Evolutionary conservation across 768 basidiomycete genomes (phyloP).

Genomic region (Lactarius hatsudake): DNA sequence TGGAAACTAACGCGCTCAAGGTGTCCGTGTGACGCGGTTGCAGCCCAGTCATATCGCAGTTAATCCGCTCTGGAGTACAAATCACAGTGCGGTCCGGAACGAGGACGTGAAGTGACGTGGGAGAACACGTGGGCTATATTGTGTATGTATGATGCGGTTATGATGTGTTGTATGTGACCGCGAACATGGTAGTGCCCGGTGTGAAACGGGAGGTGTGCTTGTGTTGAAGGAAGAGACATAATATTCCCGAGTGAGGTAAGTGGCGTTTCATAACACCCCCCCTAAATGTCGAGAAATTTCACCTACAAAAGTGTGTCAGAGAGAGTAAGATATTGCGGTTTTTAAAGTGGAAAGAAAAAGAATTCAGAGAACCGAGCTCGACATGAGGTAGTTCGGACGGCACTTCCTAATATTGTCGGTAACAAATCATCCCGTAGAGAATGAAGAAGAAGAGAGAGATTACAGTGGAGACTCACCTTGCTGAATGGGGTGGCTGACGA

Average conservation of each 20-base stretch:
- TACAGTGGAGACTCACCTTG: not conserved
- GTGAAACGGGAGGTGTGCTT: not conserved
- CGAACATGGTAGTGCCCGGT: not conserved
- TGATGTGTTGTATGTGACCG: not conserved
- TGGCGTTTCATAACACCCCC: not conserved
- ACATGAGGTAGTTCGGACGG: conserved; percentile 26
- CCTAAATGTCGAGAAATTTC: conserved; percentile 6
- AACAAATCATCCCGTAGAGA: conserved; percentile 18
- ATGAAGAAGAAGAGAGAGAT: conserved; percentile 1
- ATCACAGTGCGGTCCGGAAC: not conserved
- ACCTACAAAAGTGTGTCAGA: conserved; percentile 5
- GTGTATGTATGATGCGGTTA: not conserved
- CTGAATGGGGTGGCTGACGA: not conserved
- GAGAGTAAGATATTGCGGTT: not conserved
- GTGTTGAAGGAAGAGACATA: not conserved
- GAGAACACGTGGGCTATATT: not conserved
- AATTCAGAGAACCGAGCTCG: conserved; percentile 29
- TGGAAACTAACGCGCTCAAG: not conserved
- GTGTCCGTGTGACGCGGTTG: conserved; percentile 20
- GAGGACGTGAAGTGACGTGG: not conserved
- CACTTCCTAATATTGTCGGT: conserved; percentile 30
- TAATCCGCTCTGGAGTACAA: not conserved
- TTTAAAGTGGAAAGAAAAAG: not conserved
- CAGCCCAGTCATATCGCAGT: not conserved
- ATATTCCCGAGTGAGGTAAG: not conserved